A percentile compares a stretch with the other conserved stretches of the same genome.
These are phyloP conservation scores for Erigeron philadelphicus DNA, from an alignment of 140 eudicot species.

Conservation along the genomic window DNA sequence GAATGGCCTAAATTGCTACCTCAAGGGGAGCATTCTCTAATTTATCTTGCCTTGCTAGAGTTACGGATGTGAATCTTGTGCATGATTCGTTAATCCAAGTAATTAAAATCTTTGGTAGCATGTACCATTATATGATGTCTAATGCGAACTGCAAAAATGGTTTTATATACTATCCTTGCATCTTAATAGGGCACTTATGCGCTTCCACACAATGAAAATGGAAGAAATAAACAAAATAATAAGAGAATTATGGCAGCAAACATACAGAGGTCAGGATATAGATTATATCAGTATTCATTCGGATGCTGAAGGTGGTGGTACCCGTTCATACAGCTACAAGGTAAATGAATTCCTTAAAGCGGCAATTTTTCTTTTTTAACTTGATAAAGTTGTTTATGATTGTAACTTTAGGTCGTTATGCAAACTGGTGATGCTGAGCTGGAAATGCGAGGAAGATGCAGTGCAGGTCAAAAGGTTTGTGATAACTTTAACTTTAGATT, in stretches of 20 bases:
- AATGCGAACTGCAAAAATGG: not conserved
- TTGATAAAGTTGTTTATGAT: not conserved
- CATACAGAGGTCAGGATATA: slow-evolving; percentile 96
- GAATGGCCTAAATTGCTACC: no score
- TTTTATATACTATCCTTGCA: slow-evolving; percentile 6
- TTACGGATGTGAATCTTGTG: no score
- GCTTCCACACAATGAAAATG: slow-evolving; percentile 96
- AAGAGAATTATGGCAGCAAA: slow-evolving; percentile 97
- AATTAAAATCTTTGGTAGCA: no score
- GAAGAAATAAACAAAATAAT: slow-evolving; percentile 96
- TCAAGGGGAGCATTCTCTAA: no score
- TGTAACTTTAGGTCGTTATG: slow-evolving; percentile 65
- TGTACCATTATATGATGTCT: not conserved
- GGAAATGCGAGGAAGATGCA: slow-evolving; percentile 99
- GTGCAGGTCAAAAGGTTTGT: slow-evolving; percentile 96
- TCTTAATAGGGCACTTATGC: slow-evolving; percentile 83
- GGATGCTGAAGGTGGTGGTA: slow-evolving; percentile 87
- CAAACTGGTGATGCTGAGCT: slow-evolving; percentile 96
- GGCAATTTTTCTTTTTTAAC: not conserved
- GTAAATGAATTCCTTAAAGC: slow-evolving; percentile 28
- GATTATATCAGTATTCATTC: slow-evolving; percentile 92
- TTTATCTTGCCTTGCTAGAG: no score
- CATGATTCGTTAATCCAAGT: no score
- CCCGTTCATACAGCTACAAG: slow-evolving; percentile 97
- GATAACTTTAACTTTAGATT: not conserved